Conservation (phyloP, 768 basidiomycete species). For the Russula sp. region DNA sequence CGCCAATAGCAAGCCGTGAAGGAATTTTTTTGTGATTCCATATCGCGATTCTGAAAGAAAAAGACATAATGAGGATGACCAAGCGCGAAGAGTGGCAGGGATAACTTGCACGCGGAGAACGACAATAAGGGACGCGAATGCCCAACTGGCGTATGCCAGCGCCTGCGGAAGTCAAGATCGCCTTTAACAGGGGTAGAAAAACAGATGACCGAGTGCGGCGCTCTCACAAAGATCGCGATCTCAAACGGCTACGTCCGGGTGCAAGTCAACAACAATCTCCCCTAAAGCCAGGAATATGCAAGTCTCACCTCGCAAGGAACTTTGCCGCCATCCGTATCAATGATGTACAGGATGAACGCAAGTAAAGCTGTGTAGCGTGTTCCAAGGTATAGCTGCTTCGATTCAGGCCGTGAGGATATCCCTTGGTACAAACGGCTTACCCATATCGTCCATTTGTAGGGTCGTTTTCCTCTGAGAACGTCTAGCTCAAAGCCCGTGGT, state of each 20-base stretch:
- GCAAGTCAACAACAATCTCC: not conserved
- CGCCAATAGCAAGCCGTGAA: not conserved
- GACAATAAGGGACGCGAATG: slow-evolving; percentile 2
- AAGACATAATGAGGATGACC: not conserved
- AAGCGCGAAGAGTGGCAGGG: not conserved
- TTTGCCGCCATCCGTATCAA: not conserved
- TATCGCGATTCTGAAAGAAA: slow-evolving; percentile 3
- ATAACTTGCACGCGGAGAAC: slow-evolving; percentile 1
- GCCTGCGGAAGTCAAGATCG: not conserved
- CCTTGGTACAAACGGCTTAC: not conserved
- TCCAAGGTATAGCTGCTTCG: slow-evolving; percentile 12
- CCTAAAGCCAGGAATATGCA: not conserved
- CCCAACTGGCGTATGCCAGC: not conserved
- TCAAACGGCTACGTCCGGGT: not conserved
- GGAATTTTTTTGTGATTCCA: not conserved
- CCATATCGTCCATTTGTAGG: slow-evolving; percentile 9
- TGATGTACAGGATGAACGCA: not conserved
- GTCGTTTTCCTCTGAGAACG: slow-evolving; percentile 8
- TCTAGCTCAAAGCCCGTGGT: slow-evolving; percentile 4
- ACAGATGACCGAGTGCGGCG: not conserved
- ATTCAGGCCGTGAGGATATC: not conserved
- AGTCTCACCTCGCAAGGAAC: not conserved
- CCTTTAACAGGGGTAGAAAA: not conserved
- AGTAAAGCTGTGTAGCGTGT: slow-evolving; percentile 1
- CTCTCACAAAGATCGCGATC: not conserved